phyloP scores from a whole-genome alignment of 2,329 filamentous ascomycete species.

The Clarireedia monteithiana region DNA sequence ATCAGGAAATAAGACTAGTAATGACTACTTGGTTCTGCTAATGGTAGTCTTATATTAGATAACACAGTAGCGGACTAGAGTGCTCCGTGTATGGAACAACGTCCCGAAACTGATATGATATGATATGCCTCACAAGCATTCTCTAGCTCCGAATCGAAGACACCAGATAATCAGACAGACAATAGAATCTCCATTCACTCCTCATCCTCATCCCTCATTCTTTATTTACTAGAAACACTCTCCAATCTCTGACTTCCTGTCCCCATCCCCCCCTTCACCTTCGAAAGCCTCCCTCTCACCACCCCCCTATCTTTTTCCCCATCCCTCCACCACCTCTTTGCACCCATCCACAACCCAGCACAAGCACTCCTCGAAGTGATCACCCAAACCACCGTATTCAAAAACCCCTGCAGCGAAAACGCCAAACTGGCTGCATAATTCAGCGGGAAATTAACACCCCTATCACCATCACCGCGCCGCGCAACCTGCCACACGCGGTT shows the following conservation, averaged over 20 bases:
- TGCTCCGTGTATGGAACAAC: too few relatives aligned
- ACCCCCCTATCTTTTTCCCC: not conserved
- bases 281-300: not conserved
- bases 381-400: slow-evolving; percentile 71
- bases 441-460: not conserved
- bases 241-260: slow-evolving; percentile 6
- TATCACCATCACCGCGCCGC: not conserved
- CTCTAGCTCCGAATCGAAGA: too few relatives aligned
- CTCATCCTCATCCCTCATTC: not conserved
- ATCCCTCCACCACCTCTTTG: not conserved
- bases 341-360: not conserved
- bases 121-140: too few relatives aligned
- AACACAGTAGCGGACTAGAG: too few relatives aligned
- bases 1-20: too few relatives aligned
- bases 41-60: too few relatives aligned
- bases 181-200: too few relatives aligned
- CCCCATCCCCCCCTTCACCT: not conserved
- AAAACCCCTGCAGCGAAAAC: slow-evolving; percentile 58
- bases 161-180: too few relatives aligned
- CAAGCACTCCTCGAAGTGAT: slow-evolving; percentile 51
- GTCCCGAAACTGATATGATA: too few relatives aligned
- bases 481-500: slow-evolving; percentile 12
- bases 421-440: slow-evolving; percentile 11
- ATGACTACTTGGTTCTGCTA: too few relatives aligned
- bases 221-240: slow-evolving; percentile 9